phyloP scores from a whole-genome alignment of 192 early-diverging fungal species.

The Obelidium mucronatum region DNA sequence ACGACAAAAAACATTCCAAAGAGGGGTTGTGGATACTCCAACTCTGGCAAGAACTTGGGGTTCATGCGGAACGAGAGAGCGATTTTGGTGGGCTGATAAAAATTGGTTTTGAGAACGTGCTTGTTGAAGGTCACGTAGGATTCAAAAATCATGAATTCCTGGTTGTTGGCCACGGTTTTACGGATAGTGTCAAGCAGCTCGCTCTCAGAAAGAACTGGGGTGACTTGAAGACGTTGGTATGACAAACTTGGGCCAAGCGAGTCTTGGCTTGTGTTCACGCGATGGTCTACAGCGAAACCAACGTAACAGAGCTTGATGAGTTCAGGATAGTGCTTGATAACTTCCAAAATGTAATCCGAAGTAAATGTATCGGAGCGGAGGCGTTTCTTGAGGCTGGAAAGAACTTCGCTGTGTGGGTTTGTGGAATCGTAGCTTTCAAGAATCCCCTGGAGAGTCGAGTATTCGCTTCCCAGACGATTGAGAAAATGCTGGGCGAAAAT shows the following conservation, averaged over 20 bases:
- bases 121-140: constrained; percentile 96
- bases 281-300: constrained; percentile 93
- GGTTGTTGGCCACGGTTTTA: constrained; percentile 84
- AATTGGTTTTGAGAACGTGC: constrained; percentile 99
- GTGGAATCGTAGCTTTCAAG: constrained; percentile 72
- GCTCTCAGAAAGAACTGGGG: constrained; percentile 76
- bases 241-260: constrained; percentile 75
- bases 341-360: constrained; percentile 94
- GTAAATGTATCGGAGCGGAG: constrained; percentile 97
- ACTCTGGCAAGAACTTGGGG: constrained; percentile 90
- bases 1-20: constrained; percentile 97
- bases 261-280: constrained; percentile 72
- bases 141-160: constrained; percentile 93
- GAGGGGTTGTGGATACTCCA: constrained; percentile 90
- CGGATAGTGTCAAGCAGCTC: constrained; percentile 89
- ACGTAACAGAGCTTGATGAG: constrained; percentile 91
- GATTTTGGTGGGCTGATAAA: constrained; percentile 99
- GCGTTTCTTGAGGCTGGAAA: constrained; percentile 97
- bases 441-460: constrained; percentile 79
- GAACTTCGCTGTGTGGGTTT: constrained; percentile 86
- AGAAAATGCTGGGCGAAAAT: constrained; percentile 99
- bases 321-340: constrained; percentile 91
- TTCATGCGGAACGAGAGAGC: constrained; percentile 98
- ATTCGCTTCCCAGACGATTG: constrained; percentile 96
- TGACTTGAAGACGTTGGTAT: constrained; percentile 84